Conservation (phyloP, 2,329 filamentous ascomycete species). For the Periconia sp. region DNA sequence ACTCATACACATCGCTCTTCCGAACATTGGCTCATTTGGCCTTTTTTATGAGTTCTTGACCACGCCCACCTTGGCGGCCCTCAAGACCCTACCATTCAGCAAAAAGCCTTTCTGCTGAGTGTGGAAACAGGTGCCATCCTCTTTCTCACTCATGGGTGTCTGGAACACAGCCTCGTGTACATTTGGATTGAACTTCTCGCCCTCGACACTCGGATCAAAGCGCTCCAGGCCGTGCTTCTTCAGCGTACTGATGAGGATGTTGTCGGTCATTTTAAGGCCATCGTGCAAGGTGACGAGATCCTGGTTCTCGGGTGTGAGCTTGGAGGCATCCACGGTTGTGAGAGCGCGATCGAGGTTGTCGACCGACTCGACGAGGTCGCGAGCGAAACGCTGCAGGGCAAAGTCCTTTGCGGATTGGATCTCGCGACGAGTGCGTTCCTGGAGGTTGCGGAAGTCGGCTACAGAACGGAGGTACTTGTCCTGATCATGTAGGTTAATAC, state of each 20-base stretch:
- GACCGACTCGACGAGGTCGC: constrained; percentile 91
- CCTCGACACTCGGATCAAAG: constrained; percentile 73
- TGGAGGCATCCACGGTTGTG: constrained; percentile 75
- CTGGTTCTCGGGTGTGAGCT: constrained; percentile 69
- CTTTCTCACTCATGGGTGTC: constrained; percentile 83
- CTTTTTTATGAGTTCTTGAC: constrained; percentile 73
- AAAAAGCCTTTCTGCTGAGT: constrained; percentile 96
- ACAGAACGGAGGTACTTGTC: constrained; percentile 94
- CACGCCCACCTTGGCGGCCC: constrained; percentile 94
- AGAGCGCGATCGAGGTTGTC: constrained; percentile 98
- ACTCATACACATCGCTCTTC: constrained; percentile 24
- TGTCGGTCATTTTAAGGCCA: constrained; percentile 94
- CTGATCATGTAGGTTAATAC: constrained; percentile 54
- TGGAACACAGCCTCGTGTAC: constrained; percentile 97
- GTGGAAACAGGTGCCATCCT: constrained; percentile 88
- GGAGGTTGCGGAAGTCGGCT: constrained; percentile 97
- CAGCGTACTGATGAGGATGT: constrained; percentile 83
- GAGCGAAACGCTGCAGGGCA: constrained; percentile 91
- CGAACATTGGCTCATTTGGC: not conserved
- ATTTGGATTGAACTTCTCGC: constrained; percentile 94
- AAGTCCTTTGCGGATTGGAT: constrained; percentile 88
- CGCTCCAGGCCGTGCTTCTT: constrained; percentile 94
- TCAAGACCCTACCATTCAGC: constrained; percentile 86
- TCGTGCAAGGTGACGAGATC: constrained; percentile 83
- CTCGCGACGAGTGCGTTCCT: constrained; percentile 91